Conservation (phyloP, 441 rosid species). For the Sinapis alba region DNA sequence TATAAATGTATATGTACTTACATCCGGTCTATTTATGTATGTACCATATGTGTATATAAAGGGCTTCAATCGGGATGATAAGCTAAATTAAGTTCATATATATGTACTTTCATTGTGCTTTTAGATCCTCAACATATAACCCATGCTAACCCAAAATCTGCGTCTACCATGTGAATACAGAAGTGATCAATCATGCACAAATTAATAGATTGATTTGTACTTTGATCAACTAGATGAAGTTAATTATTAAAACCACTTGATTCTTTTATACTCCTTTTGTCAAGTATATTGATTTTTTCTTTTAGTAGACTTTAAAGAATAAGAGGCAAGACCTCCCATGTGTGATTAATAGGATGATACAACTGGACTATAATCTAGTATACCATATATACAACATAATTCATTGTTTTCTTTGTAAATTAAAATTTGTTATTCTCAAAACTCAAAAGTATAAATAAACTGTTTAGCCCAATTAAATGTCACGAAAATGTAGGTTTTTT, state of each 20-base stretch:
- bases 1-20: neutral
- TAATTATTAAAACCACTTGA: neutral
- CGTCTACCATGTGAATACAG: conserved; percentile 1
- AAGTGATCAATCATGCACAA: conserved; percentile 18
- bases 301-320: neutral
- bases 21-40: neutral
- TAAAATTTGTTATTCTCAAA: neutral
- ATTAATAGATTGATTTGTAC: neutral
- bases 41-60: neutral
- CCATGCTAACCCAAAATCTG: conserved; percentile 25
- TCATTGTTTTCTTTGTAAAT: neutral
- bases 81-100: conserved; percentile 23
- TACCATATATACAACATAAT: neutral
- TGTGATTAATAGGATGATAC: neutral
- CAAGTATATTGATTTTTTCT: neutral
- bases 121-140: conserved; percentile 22
- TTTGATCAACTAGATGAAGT: conserved; percentile 7
- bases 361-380: neutral
- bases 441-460: neutral
- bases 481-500: neutral
- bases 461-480: neutral
- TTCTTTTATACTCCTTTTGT: neutral
- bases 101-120: conserved; percentile 11
- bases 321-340: neutral
- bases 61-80: conserved; percentile 27